phyloP scores from a whole-genome alignment of 306 rosid genomes.

The Bauhinia variegata region DNA sequence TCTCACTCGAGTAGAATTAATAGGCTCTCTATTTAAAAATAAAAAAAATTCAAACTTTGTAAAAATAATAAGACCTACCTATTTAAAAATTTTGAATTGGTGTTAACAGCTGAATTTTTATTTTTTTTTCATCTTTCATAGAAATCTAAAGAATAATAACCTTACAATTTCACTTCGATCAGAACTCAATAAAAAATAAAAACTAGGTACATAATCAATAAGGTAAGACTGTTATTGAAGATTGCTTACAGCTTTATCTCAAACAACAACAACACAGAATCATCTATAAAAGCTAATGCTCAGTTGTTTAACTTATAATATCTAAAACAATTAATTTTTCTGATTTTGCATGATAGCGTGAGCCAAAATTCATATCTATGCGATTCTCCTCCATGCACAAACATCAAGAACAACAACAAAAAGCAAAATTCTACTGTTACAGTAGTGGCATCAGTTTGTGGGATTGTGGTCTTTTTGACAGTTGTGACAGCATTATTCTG shows the following conservation, averaged over 20 bases:
- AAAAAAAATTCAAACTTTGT: no score
- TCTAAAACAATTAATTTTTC: no score
- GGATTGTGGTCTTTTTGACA: slow-evolving; percentile 29
- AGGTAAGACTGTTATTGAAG: slow-evolving; percentile 35
- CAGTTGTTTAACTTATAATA: no score
- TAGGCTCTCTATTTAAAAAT: no score
- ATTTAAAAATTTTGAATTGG: not conserved
- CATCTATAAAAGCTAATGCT: no score
- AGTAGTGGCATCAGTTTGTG: slow-evolving; percentile 44
- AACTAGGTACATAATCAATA: slow-evolving; percentile 27
- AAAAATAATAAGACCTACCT: not conserved
- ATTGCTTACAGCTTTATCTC: not conserved
- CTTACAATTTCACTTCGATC: slow-evolving; percentile 41
- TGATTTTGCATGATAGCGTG: slow-evolving; percentile 36
- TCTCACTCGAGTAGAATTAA: no score
- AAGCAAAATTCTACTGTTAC: slow-evolving; percentile 31
- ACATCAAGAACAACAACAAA: no score
- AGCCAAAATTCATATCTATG: slow-evolving; percentile 47
- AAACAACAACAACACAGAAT: not conserved
- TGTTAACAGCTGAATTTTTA: not conserved
- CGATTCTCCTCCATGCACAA: slow-evolving; percentile 29
- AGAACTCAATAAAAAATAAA: slow-evolving; percentile 32
- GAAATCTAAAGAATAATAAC: slow-evolving; percentile 52
- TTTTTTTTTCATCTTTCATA: no score
- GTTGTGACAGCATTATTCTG: slow-evolving; percentile 19